Percentiles rank a stretch among this genome's conserved stretches.
Conservation (phyloP, 1,139 yeast genomes). For the Tardiomyces digboiensis region DNA sequence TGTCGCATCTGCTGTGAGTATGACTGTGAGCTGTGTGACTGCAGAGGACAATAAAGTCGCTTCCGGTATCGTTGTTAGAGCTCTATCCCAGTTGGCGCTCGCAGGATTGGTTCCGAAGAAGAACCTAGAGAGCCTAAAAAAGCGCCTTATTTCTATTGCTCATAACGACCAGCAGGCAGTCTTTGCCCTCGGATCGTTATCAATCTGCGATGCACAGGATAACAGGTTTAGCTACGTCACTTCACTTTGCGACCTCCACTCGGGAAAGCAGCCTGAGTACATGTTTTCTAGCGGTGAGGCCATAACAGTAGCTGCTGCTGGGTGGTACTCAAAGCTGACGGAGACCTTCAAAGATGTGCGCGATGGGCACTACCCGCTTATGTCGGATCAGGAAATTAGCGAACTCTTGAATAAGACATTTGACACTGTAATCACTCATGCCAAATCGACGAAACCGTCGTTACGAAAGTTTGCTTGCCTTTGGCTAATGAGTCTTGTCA, state of each 20-base stretch:
- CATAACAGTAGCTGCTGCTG: constrained; percentile 56
- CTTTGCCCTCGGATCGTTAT: constrained; percentile 44
- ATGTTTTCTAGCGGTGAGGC: constrained; percentile 84
- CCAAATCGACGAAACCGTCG: constrained; percentile 62
- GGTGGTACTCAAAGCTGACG: constrained; percentile 63
- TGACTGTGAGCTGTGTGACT: background rate
- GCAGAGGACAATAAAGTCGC: background rate
- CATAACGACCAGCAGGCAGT: constrained; percentile 28
- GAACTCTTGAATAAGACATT: constrained; percentile 20
- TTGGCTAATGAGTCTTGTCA: constrained; percentile 76
- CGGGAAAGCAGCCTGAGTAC: constrained; percentile 64
- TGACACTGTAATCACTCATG: constrained; percentile 39
- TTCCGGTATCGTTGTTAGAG: constrained; percentile 4
- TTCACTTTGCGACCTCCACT: constrained; percentile 46
- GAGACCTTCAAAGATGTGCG: constrained; percentile 18
- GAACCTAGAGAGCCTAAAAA: constrained; percentile 14
- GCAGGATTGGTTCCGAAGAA: constrained; percentile 42
- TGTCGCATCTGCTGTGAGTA: background rate
- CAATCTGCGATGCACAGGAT: constrained; percentile 32
- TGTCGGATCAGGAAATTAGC: constrained; percentile 12
- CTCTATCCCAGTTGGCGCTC: constrained; percentile 46
- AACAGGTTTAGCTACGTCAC: constrained; percentile 32
- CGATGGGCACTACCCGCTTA: constrained; percentile 11
- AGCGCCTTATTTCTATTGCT: constrained; percentile 25
- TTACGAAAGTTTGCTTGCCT: constrained; percentile 71